Evolutionary conservation across 2,329 filamentous ascomycete species (phyloP), one percentile per base, ranked within the genome.

Genomic region (Fusarium haematococcum): DNA sequence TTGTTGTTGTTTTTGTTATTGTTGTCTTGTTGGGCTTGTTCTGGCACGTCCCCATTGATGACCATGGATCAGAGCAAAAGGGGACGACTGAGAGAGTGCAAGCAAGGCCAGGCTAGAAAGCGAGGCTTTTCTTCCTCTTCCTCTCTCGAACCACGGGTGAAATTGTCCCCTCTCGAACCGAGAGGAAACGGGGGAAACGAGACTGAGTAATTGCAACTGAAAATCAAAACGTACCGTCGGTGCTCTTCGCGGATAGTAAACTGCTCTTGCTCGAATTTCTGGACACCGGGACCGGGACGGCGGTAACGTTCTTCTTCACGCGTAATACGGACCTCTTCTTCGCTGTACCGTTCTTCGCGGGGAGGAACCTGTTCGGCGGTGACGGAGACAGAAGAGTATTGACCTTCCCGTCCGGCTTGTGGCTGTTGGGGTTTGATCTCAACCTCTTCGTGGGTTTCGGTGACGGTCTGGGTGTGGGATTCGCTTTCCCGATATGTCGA

Each of bases 401-500:
- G 91, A 95, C 94, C 95, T 95, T 97, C 95, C 95, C 95, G 95
- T 97, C 95, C 95, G 94, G 94, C 93, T 92, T 92, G 91, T 88
- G 92, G 89, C 87, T 91, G 88, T 79, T 80, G 88, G 79, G 94
- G 90, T 83, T 92, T 92, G 88, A 95, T 91, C 88, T 96, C 92
- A 88, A 94, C 91, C 91, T 98, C 94, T 92, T 96, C 92, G 91
- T 95, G 91, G 83, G 91, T 92, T 90, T 86, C 83, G 84, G 81
- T 87, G 75, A 81, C 86, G 82, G 87, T 88, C 85, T 89, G 88
- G 87, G 89, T 82, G 77, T 84, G 81, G 73, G 80, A 79, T 76
- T 84, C 84, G 81, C 83, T 84, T 84, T 88, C 89, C 85, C 93
- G 91, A 91, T 98, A 98, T 88, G 95, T 94, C 87, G 95, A 98